Evolutionary conservation across 108 stramenopile species (phyloP), one percentile per base, ranked within the genome.

Genomic region (Nannochloropsis gaditana): DNA sequence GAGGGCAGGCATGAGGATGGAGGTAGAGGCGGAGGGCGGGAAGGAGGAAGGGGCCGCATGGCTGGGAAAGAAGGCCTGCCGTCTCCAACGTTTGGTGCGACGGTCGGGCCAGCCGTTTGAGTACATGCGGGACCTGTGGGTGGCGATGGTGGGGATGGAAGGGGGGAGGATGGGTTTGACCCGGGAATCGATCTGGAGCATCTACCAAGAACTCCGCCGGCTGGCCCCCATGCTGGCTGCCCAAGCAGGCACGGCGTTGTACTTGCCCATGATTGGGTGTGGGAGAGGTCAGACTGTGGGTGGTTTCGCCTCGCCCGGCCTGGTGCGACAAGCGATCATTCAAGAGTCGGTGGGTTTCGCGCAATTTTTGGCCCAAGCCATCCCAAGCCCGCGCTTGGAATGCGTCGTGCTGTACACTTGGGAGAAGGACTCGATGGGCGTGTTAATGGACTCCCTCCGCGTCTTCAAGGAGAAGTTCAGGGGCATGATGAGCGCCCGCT

Each of bases 311-410:
- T 73, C 59, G 59, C 19, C 59, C 19, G n/a, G n/a, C 3, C 19
- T n/a, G 59, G 19, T n/a, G 59, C 15, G 59, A 8, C 59, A 73
- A n/a, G 59, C 59, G n/a, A n/a, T 73, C 4, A 73, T 73, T 73
- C 59, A 73, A 73, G 59, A 73, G 59, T 73, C 59, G 59, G 59
- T 73, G 59, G 59, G 59, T 73, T n/a, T 73, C 5, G 59, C 59
- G n/a, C 59, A 73, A 6, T 73, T 73, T 6, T n/a, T 73, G 59
- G 59, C 59, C 3, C 59, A 73, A n/a, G 59, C 59, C 59, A n/a
- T 73, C 19, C 59, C 59, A 0, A 73, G 59, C 59, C 2, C 3
- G 59, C 15, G n/a, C 15, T 6, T 73, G 59, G 59, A 73, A n/a
- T n/a, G 59, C 59, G n/a, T 73, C 6, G 59, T 73, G n/a, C 59